phyloP scores from a whole-genome alignment of 768 basidiomycete species.

The Termitomyces sp. region DNA sequence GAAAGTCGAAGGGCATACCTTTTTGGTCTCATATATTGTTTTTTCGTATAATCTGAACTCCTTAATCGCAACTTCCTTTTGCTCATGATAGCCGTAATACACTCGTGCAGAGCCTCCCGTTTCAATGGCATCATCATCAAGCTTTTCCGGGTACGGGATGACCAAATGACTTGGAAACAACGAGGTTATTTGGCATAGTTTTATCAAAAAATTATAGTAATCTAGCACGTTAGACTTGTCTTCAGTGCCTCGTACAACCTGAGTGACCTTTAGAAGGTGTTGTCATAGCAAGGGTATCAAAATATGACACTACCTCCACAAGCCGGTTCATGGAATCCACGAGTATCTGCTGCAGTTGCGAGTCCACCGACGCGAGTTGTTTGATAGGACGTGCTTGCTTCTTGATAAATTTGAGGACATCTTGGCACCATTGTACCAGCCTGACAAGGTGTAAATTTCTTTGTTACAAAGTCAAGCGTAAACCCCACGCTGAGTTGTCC shows the following conservation, averaged over 20 bases:
- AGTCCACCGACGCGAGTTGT: neutral
- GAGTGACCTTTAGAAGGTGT: neutral
- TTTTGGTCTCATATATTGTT: constrained; percentile 1
- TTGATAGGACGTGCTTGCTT: neutral
- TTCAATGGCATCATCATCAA: neutral
- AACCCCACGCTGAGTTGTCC: constrained; percentile 1
- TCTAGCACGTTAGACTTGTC: neutral
- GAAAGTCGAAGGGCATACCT: constrained; percentile 1
- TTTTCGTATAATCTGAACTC: constrained; percentile 9
- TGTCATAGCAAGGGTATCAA: neutral
- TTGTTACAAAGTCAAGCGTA: neutral
- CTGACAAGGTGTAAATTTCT: neutral
- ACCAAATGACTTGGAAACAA: constrained; percentile 3
- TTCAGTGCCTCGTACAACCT: constrained; percentile 8
- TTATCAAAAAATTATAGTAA: constrained; percentile 11
- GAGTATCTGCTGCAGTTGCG: neutral
- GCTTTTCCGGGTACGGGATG: neutral
- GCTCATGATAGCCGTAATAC: constrained; percentile 9
- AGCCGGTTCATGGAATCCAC: constrained; percentile 11
- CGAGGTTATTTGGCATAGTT: constrained; percentile 5
- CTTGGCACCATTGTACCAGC: constrained; percentile 8
- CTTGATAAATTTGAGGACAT: constrained; percentile 5
- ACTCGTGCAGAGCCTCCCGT: constrained; percentile 14
- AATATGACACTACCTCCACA: constrained; percentile 4
- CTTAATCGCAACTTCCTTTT: constrained; percentile 15